phyloP scores from a whole-genome alignment of 768 basidiomycete species.

The Boletus reticuloceps region DNA sequence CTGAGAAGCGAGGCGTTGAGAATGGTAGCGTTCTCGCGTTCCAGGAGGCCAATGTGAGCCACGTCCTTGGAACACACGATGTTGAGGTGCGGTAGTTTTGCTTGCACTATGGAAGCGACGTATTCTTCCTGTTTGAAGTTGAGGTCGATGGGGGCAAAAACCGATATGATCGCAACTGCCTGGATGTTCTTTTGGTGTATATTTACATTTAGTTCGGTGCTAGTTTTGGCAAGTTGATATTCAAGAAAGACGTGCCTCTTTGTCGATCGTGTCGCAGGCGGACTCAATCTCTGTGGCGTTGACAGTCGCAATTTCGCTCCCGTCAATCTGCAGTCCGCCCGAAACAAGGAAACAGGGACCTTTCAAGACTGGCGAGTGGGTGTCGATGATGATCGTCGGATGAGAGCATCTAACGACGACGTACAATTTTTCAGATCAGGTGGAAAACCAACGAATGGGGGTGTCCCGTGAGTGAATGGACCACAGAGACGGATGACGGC shows the following conservation, averaged over 20 bases:
- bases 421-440: constrained; percentile 28
- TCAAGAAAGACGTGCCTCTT: constrained; percentile 18
- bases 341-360: constrained; percentile 36
- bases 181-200: constrained; percentile 18
- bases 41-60: constrained; percentile 56
- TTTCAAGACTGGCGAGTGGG: constrained; percentile 17
- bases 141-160: constrained; percentile 49
- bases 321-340: constrained; percentile 46
- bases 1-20: constrained; percentile 62
- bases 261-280: constrained; percentile 40
- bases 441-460: constrained; percentile 55
- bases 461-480: constrained; percentile 56
- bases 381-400: constrained; percentile 1
- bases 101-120: constrained; percentile 42
- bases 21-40: constrained; percentile 67
- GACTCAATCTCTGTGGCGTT: constrained; percentile 43
- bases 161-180: constrained; percentile 44
- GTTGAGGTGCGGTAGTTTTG: constrained; percentile 39
- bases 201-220: constrained; percentile 4
- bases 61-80: constrained; percentile 57
- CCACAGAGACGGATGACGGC: constrained; percentile 64
- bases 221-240: background rate
- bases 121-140: constrained; percentile 45
- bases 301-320: constrained; percentile 42
- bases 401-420: constrained; percentile 11